Conservation (phyloP, 805 yeast genomes). For the Ogataea polymorpha region DNA sequence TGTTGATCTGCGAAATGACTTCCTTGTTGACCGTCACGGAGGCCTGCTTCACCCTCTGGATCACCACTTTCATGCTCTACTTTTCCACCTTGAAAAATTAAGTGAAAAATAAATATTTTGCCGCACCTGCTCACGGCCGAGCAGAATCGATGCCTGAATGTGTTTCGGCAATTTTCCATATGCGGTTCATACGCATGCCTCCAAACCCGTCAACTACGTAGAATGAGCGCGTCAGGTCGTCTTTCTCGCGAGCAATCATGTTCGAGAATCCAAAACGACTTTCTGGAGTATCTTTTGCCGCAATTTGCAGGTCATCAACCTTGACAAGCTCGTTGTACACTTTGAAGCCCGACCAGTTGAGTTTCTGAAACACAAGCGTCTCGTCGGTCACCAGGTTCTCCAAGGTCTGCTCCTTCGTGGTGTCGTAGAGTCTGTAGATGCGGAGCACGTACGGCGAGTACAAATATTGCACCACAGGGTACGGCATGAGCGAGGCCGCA, state of each 20-base stretch:
- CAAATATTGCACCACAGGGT: constrained; percentile 54
- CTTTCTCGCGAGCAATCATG: constrained; percentile 40
- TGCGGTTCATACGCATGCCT: constrained; percentile 77
- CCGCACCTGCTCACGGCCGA: constrained; percentile 32
- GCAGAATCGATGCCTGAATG: constrained; percentile 69
- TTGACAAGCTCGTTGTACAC: constrained; percentile 60
- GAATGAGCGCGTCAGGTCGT: constrained; percentile 38
- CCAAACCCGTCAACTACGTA: constrained; percentile 74
- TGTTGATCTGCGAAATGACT: constrained; percentile 69
- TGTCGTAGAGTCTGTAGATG: constrained; percentile 66
- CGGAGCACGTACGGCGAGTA: constrained; percentile 68
- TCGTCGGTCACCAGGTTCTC: constrained; percentile 63
- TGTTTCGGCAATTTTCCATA: constrained; percentile 78
- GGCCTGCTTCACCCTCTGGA: constrained; percentile 86
- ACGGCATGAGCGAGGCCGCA: constrained; percentile 46
- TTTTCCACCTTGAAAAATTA: background rate
- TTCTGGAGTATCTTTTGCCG: constrained; percentile 28
- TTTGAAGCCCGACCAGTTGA: constrained; percentile 63
- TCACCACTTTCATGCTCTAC: constrained; percentile 72
- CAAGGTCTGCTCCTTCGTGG: constrained; percentile 58
- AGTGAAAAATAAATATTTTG: background rate
- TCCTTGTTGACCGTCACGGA: constrained; percentile 78
- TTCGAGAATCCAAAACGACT: constrained; percentile 48
- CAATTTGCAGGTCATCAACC: constrained; percentile 45
- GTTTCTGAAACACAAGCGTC: constrained; percentile 61